Conservation (phyloP, 331 rosid genomes). For the Malus hybrid region DNA sequence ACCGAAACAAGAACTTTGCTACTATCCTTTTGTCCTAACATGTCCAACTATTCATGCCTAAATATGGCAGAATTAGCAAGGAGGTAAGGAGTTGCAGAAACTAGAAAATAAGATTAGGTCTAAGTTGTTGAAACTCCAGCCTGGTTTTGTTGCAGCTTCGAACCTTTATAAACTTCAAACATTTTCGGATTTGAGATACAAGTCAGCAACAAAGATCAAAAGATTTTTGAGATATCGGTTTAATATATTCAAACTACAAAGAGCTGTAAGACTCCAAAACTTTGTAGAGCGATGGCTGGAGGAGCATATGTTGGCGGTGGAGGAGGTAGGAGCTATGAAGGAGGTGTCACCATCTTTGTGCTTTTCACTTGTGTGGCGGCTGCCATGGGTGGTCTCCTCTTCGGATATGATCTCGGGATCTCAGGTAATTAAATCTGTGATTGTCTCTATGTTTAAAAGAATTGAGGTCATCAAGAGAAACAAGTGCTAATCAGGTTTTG, state of each 20-base stretch:
- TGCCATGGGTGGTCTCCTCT: conserved; percentile 24
- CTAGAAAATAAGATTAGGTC: background rate
- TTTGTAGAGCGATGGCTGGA: conserved; percentile 18
- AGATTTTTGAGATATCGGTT: background rate
- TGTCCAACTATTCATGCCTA: background rate
- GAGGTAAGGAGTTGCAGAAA: no score
- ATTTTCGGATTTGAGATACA: background rate
- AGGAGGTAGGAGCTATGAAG: conserved; percentile 10
- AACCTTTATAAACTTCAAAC: background rate
- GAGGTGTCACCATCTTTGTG: conserved; percentile 13
- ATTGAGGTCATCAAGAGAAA: background rate
- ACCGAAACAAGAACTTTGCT: background rate
- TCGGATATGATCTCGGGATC: conserved; percentile 22
- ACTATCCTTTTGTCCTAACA: background rate
- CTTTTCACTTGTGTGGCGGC: conserved; percentile 8
- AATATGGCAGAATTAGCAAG: background rate
- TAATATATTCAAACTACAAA: background rate
- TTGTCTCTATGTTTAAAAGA: background rate
- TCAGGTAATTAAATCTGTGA: conserved; percentile 6
- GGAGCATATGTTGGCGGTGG: background rate
- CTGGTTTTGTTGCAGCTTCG: background rate
- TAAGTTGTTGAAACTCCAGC: background rate
- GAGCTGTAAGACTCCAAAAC: background rate
- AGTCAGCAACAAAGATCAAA: background rate
- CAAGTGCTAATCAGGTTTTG: background rate